These are phyloP conservation scores for Stachybotrys elegans DNA, from an alignment of 2,329 filamentous ascomycete genomes.

Conservation along the genomic window DNA sequence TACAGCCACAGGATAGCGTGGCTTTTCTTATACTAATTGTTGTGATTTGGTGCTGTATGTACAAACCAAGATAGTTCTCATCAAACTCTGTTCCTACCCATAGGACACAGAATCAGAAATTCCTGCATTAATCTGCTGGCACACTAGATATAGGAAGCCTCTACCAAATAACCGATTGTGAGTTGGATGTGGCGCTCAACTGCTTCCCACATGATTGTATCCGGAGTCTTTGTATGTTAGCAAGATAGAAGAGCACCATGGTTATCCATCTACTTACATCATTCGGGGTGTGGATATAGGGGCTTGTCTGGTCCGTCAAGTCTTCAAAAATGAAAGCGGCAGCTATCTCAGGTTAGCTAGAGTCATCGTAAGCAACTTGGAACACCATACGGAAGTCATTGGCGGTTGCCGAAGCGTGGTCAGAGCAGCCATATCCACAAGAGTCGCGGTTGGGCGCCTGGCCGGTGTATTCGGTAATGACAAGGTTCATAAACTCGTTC, in stretches of 20 bases:
- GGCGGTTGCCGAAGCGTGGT: conserved; percentile 29
- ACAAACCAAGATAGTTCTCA: too few relatives aligned
- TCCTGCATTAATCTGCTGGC: too few relatives aligned
- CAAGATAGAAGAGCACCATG: background rate
- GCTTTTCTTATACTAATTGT: too few relatives aligned
- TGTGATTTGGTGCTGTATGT: too few relatives aligned
- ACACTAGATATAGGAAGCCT: conserved; percentile 30
- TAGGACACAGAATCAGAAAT: too few relatives aligned
- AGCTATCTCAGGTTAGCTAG: conserved; percentile 16
- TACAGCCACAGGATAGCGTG: too few relatives aligned
- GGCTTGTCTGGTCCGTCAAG: conserved; percentile 19
- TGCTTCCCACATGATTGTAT: conserved; percentile 29
- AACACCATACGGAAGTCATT: conserved; percentile 32
- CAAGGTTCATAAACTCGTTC: conserved; percentile 29
- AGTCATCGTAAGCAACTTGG: background rate
- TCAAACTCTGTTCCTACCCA: too few relatives aligned
- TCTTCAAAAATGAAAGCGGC: conserved; percentile 32
- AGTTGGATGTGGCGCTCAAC: conserved; percentile 29
- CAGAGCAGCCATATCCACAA: conserved; percentile 42
- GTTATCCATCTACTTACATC: conserved; percentile 24
- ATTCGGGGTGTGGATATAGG: conserved; percentile 25
- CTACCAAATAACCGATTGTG: conserved; percentile 30
- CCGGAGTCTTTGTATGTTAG: conserved; percentile 19
- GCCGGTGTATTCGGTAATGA: conserved; percentile 25
- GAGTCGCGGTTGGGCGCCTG: conserved; percentile 22